Conservation (phyloP, 495 filamentous ascomycete genomes). For the Filosporella fistucella region DNA sequence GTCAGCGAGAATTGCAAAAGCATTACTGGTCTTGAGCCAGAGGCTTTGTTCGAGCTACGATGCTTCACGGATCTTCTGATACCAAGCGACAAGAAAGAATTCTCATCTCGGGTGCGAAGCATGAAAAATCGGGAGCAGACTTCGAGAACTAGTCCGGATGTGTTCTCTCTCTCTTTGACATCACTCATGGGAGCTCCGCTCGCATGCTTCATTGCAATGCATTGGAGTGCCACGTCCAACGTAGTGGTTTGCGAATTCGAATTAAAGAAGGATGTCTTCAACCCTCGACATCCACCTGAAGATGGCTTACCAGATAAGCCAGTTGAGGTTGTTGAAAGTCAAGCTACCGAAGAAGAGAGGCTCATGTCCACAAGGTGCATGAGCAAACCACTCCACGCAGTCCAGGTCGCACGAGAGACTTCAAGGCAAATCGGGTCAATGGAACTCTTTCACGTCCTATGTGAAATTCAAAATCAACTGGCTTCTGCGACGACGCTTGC, state of each 20-base stretch:
- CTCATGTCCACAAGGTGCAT: not conserved
- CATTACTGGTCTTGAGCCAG: conserved; percentile 10
- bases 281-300: not conserved
- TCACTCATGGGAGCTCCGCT: not conserved
- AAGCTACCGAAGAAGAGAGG: conserved; percentile 5
- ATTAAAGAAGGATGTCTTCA: conserved; percentile 9
- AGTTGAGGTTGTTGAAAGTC: not conserved
- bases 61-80: conserved; percentile 13
- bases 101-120: not conserved
- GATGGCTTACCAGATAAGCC: conserved; percentile 6
- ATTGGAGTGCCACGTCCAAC: not conserved
- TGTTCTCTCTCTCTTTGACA: conserved; percentile 12
- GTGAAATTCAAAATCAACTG: conserved; percentile 14
- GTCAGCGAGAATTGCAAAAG: conserved; percentile 11
- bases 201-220: conserved; percentile 12
- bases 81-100: conserved; percentile 9
- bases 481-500: not conserved
- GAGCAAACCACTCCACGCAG: conserved; percentile 9
- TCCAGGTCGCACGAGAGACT: conserved; percentile 7
- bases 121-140: not conserved
- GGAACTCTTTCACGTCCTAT: conserved; percentile 14
- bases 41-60: conserved; percentile 10
- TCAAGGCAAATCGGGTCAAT: conserved; percentile 6
- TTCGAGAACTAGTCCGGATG: conserved; percentile 8
- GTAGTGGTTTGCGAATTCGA: conserved; percentile 19